phyloP scores from a whole-genome alignment of 225 moss, liverwort and hornwort genomes.

The Bryum argenteum region DNA sequence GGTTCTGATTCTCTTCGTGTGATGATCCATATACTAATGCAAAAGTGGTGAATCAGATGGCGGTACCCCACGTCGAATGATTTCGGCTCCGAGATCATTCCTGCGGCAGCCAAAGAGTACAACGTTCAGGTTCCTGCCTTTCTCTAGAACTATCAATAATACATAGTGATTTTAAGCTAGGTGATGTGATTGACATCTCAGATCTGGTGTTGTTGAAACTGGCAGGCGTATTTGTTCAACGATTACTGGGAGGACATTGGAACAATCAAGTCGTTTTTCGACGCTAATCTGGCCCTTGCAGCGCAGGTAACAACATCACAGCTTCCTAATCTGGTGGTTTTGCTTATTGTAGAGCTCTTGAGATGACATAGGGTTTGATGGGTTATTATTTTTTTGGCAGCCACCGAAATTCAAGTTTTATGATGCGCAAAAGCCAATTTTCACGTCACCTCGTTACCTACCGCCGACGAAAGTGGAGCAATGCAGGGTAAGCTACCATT shows the following conservation, averaged over 20 bases:
- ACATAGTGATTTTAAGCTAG: neutral
- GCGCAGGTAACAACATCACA: slow-evolving; percentile 35
- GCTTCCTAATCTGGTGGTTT: too few relatives aligned
- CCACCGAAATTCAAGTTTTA: slow-evolving; percentile 67
- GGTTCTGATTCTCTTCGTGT: neutral
- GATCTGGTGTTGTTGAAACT: slow-evolving; percentile 2
- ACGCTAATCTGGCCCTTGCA: slow-evolving; percentile 68
- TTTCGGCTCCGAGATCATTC: slow-evolving; percentile 71
- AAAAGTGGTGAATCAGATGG: slow-evolving; percentile 32
- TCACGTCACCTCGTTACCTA: slow-evolving; percentile 69
- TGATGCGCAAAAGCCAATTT: slow-evolving; percentile 61
- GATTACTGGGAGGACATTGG: slow-evolving; percentile 76
- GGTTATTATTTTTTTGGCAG: slow-evolving; percentile 20
- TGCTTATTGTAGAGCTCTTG: too few relatives aligned
- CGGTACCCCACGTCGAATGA: slow-evolving; percentile 67
- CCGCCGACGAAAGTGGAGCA: slow-evolving; percentile 70
- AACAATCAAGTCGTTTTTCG: slow-evolving; percentile 70
- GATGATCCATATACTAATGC: neutral
- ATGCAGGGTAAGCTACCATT: slow-evolving; percentile 45
- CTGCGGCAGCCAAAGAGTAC: slow-evolving; percentile 68
- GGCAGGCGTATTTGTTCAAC: slow-evolving; percentile 67
- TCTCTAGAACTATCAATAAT: too few relatives aligned
- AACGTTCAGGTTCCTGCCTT: slow-evolving; percentile 54
- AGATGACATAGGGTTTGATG: too few relatives aligned
- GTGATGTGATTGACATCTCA: neutral